Base-by-base conservation (phyloP, 2,329 filamentous ascomycete species). In the Fonsecaea erecta region DNA sequence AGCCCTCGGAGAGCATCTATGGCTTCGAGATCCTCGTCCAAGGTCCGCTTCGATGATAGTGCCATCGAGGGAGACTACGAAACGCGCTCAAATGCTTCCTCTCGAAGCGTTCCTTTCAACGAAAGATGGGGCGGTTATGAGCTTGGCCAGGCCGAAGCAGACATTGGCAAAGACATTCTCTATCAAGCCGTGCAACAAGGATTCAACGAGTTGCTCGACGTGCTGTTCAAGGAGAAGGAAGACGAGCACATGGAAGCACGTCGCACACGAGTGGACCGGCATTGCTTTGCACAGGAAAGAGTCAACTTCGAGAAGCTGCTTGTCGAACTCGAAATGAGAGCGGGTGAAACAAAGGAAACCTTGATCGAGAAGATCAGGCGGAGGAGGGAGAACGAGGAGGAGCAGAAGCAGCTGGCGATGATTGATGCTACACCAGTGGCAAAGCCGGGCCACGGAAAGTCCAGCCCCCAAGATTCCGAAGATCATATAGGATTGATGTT, bases 141-240 rank as follows among this genome's bases (percentile, higher is more conserved):
- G 59, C 88, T 96, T 16, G 90, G 91, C 0, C 87, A 91, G 70
- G 88, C 90, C 0, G 93, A 97, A 75, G 85, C 85, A 65, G 93
- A 97, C 75, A 88, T 92, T 5, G 92, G 92, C 40, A 92, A 90
- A 71, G 92, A 98, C 74, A 90, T 97, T 3, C 81, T 98, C 0
- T 97, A 96, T 73, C 91, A 97, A 75, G 88, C 96, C 34, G 93
- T 92, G 0, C 93, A 97, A 76, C 90, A 97, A 76, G 90, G 92
- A 0, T 92, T 97, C 79, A 97, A 98, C 73, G 93, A 98, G 77
- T 82, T 98, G 1, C 85, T 99, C 0, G 92, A 98, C 73, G 85
- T 88, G 1, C 83, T 99, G 0, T 99, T 99, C 80, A 90, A 90
- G 71, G 82, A 85, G 3, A 89, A 90, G 69, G 94, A 98, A 76